Evolutionary conservation across 805 yeast species (phyloP), one percentile per base, ranked within the genome.

Genomic region (Limtongia smithiae): DNA sequence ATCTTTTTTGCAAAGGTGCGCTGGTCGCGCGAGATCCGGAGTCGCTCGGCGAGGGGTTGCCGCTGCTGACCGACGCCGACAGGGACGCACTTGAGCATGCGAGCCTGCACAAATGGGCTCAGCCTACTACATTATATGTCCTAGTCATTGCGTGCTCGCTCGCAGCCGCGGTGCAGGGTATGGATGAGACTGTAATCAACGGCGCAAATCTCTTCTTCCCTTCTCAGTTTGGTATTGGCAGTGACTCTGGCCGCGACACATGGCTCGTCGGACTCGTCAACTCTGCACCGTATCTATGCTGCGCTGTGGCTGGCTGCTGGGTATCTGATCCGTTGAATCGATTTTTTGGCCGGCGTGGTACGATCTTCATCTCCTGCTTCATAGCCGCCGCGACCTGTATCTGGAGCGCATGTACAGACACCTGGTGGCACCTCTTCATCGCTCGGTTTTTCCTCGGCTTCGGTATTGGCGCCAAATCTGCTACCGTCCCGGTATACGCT

Each of bases 141-240:
- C 74, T 77, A 18, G 75, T 79, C 65, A 75, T 81, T 7, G 67
- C 80, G 60, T 80, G 83, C 39, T 81, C 86, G 2, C 70, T 81
- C 71, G 80, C 85, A 41, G 79, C 79, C 15, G 83, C 85, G 3
- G 81, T 83, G 4, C 84, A 81, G 62, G 88, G 88, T 45, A 80
- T 80, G 85, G 88, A 82, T 63, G 85, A 82, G 63, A 76, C 85
- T 5, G 86, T 81, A 8, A 69, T 80, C 50, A 81, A 82, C 55
- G 88, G 87, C 32, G 87, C 87, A 20, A 78, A 76, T 41, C 63
- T 81, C 21, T 77, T 74, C 54, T 79, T 72, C 58, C 78, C 80
- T 8, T 53, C 58, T 17, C 70, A 70, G 30, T 73, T 80, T 55
- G 75, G 75, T 1, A 68, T 77, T 35, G 63, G 72, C 60, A 40